Base-by-base conservation (phyloP, 108 stramenopile species). In the Pseudonitzschia multiseries region DNA sequence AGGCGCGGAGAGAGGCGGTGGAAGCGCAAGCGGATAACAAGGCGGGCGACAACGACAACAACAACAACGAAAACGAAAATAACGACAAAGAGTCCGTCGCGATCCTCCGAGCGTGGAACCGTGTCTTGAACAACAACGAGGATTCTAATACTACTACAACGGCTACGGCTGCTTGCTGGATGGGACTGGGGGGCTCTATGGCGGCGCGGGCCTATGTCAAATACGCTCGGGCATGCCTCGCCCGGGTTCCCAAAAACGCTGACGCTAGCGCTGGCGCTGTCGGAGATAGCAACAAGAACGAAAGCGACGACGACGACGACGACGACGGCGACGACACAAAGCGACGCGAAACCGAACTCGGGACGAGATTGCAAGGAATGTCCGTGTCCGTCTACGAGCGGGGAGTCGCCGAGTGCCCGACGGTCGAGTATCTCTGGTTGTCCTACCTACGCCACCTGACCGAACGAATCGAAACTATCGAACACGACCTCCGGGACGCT, bases 351-450 rank as follows among this genome's bases (percentile, higher is more conserved):
- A 67, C 42, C 14, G 24, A 0, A 52, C 51, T 68, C 0, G 31
- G 76, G 71, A 32, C 61, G 57, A 68, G 44, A 44, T 52, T 85
- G 20, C 27, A 75, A 59, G 28, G 73, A 64, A 59, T 88, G 40
- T 46, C 71, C 21, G 31, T 67, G 20, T 74, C 81, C 21, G 65
- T 91, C 3, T 93, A 83, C 63, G 94, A 95, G 76, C 82, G 94
- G 20, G 94, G 84, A 26, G 50, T 91, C 24, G 81, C 92, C 20
- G 94, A 95, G 80, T 95, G 92, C 69, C 94, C 94, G 14, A 93
- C 94, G 41, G 89, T 89, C 29, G 94, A 95, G 56, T 28, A 78
- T 6, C 20, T 95, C 27, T 95, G 94, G 94, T 28, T 82, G 15
- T 81, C 88, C 0, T 93, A 93, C 68, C 43, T 90, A n/a, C 65